Base-by-base conservation (phyloP, 148 eudicot species). In the Nepenthes mirabilis region DNA sequence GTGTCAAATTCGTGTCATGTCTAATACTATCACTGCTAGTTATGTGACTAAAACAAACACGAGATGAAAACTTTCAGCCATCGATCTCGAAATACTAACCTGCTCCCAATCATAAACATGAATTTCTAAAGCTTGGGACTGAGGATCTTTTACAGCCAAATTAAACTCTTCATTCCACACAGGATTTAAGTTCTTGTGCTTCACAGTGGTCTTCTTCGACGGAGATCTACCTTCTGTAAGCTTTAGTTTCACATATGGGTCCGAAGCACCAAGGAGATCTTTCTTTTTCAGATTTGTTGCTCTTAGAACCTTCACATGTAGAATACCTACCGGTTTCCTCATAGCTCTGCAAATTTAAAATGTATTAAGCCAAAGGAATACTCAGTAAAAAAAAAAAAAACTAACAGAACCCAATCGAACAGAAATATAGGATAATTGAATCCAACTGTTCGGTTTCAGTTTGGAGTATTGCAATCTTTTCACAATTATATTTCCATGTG, bases 101-200 rank as follows among this genome's bases (percentile, higher is more conserved):
- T 86, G 88, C 67, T 90, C 97, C 95, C 95, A 90, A 64, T 90
- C 97, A 74, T 73, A 84, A 60, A 90, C 91, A 65, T 12, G 37
- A 40, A 90, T 52, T 58, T 79, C 74, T 58, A 86, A 51, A 32
- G 65, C 74, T 68, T 90, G 97, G 5, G 90, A 70, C 64, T 78
- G 80, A 35, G 88, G 97, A 80, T 83, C 88, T 75, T 78, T 82
- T 43, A 90, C 84, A 55, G 77, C 74, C 72, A 90, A 5, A 47
- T 82, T 80, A 65, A 82, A 86, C 40, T 86, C 95, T 73, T 90
- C 91, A 58, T 86, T 86, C 97, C 97, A 90, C 70, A 86, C 90
- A 48, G 97, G 97, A 56, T 90, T 90, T 66, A 90, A 76, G 72
- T 80, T 90, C 77, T 79, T 86, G 67, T 80, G 94, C 75, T 84